phyloP scores from a whole-genome alignment of 2,329 filamentous ascomycete genomes.

The Septoria petroselini region DNA sequence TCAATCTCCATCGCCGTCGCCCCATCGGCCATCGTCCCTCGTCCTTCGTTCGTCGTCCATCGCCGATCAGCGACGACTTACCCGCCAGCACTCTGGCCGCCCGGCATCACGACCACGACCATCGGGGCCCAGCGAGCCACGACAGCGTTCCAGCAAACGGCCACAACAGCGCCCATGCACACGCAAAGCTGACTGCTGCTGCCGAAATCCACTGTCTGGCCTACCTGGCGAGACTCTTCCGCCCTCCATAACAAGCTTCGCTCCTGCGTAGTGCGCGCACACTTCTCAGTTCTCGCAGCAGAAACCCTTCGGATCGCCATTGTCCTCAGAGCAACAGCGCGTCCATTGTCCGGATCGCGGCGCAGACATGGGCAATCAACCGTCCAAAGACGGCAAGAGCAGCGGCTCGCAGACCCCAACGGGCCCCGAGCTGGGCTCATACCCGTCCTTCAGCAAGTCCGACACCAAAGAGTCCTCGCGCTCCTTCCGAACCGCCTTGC shows the following conservation, averaged over 20 bases:
- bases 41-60: no score
- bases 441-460: conserved; percentile 86
- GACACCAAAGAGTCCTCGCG: conserved; percentile 91
- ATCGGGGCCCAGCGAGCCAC: conserved; percentile 10
- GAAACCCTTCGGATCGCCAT: background rate
- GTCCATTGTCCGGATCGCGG: background rate
- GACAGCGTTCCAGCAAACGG: conserved; percentile 12
- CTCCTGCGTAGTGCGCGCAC: background rate
- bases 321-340: background rate
- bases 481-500: conserved; percentile 74
- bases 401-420: conserved; percentile 46
- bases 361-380: conserved; percentile 68
- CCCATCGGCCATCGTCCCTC: no score
- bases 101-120: conserved; percentile 5
- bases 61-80: no score
- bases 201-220: conserved; percentile 47
- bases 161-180: conserved; percentile 32
- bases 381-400: conserved; percentile 52
- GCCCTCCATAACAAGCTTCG: conserved; percentile 44
- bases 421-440: conserved; percentile 69
- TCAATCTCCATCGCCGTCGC: no score
- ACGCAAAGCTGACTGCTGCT: conserved; percentile 33
- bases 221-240: conserved; percentile 46
- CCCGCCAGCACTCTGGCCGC: conserved; percentile 12
- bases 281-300: background rate